phyloP scores from a whole-genome alignment of 371 early-diverging fungal genomes.

The Enteropsectra breve region DNA sequence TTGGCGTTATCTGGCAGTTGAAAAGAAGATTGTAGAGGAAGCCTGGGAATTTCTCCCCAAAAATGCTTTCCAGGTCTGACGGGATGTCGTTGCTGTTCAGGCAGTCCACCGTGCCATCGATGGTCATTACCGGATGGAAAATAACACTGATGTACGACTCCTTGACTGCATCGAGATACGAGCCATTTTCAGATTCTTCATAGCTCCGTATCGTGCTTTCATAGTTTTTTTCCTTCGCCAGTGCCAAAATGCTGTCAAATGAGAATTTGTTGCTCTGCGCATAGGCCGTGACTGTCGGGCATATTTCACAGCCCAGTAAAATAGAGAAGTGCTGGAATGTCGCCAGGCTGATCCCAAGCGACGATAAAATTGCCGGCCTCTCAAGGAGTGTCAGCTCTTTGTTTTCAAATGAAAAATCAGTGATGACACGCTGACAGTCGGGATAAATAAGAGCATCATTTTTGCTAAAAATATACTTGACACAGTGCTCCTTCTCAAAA shows the following conservation, averaged over 20 bases:
- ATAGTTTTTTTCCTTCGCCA: neutral
- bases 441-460: slow-evolving; percentile 53
- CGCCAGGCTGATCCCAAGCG: slow-evolving; percentile 9
- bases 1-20: too few species aligned
- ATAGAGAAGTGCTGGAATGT: slow-evolving; percentile 24
- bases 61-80: slow-evolving; percentile 30
- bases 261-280: slow-evolving; percentile 45
- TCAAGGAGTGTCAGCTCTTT: slow-evolving; percentile 8
- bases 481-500: slow-evolving; percentile 39
- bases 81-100: slow-evolving; percentile 24
- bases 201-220: neutral
- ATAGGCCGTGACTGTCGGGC: slow-evolving; percentile 50
- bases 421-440: slow-evolving; percentile 35
- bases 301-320: slow-evolving; percentile 54
- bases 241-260: slow-evolving; percentile 11
- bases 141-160: slow-evolving; percentile 21
- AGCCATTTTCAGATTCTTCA: neutral
- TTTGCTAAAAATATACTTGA: slow-evolving; percentile 48
- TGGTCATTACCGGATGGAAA: slow-evolving; percentile 52
- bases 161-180: slow-evolving; percentile 28
- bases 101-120: slow-evolving; percentile 36
- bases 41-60: too few species aligned
- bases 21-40: too few species aligned
- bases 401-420: slow-evolving; percentile 29
- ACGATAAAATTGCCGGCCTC: slow-evolving; percentile 3